Evolutionary conservation across 345 rosid species (phyloP).

Genomic region (Populus tremula): DNA sequence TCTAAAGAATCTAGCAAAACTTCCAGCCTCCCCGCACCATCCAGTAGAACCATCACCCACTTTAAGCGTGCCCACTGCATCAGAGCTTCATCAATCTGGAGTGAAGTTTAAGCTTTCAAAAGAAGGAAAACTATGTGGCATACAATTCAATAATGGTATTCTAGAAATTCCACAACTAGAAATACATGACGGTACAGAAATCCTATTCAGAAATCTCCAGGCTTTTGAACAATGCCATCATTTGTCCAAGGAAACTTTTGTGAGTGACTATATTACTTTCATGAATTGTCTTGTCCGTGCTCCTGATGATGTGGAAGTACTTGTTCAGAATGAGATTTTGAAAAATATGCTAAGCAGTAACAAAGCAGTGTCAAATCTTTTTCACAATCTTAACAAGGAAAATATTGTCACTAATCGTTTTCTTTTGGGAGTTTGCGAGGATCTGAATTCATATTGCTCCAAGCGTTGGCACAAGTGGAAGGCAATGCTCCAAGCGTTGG

Average conservation of each 20-base stretch:
- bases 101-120: neutral
- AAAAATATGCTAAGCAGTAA: neutral
- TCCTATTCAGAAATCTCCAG: conserved; percentile 1
- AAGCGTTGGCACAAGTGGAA: conserved; percentile 17
- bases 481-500: conserved; percentile 4
- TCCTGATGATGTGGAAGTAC: conserved; percentile 9
- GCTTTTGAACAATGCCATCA: conserved; percentile 24
- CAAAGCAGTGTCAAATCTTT: neutral
- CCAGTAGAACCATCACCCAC: too few species aligned
- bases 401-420: accelerated
- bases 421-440: neutral
- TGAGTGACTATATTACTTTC: neutral
- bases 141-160: conserved; percentile 15
- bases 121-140: neutral
- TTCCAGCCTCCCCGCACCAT: too few species aligned
- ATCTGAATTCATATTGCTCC: neutral
- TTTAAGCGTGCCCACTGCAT: neutral
- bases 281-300: neutral
- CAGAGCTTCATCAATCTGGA: conserved; percentile 15
- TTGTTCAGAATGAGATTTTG: conserved; percentile 7
- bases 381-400: too few species aligned
- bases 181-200: neutral
- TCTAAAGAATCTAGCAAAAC: too few species aligned
- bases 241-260: accelerated
- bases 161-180: neutral